Evolutionary conservation across 176 grass and related monocot genomes (phyloP), one percentile per base, ranked within the genome.

Genomic region (Oryza longistaminata): DNA sequence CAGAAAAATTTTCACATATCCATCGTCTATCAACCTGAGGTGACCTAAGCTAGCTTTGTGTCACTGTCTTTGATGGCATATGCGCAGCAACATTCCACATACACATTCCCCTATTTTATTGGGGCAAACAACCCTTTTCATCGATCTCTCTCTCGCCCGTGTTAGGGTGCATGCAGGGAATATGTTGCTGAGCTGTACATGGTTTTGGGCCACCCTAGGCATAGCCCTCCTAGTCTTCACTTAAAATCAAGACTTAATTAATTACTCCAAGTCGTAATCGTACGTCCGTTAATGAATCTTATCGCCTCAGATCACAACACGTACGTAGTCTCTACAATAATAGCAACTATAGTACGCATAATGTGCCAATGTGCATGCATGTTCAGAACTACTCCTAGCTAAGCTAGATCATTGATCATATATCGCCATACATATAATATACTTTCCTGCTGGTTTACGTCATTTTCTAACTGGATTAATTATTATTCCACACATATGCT

Each of bases 71-170:
- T 81, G 69, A 48, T 76, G 71, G 19, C 53, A 58, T 58, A 58
- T n/a, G 21, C n/a, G 53, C 65, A 76, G 77, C 82, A 85, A 89
- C 82, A 85, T 76, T 84, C 68, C 53, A 83, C 74, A 48, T 42
- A 83, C 81, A 70, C 50, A 79, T 79, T 70, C 65, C 49, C 76
- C 50, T 85, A 81, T 68, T 81, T 85, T 81, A 85, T 81, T 79
- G 70, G 70, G 76, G 29, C 29, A 31, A 31, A 31, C 19, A 40
- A 40, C 39, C 22, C 58, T n/a, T 8, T n/a, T 62, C 42, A 61
- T 61, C n/a, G 3, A 61, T 67, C 46, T 22, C 49, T 24, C 58
- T 40, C 39, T 40, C 35, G 17, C 33, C 13, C 43, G 60, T 62
- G 72, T 76, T 68, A 29, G 46, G 34, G 45, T 40, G 7, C 6